Evolutionary conservation across 1,284 basidiomycete genomes (phyloP).

Genomic region (Sporisorium exsertum): DNA sequence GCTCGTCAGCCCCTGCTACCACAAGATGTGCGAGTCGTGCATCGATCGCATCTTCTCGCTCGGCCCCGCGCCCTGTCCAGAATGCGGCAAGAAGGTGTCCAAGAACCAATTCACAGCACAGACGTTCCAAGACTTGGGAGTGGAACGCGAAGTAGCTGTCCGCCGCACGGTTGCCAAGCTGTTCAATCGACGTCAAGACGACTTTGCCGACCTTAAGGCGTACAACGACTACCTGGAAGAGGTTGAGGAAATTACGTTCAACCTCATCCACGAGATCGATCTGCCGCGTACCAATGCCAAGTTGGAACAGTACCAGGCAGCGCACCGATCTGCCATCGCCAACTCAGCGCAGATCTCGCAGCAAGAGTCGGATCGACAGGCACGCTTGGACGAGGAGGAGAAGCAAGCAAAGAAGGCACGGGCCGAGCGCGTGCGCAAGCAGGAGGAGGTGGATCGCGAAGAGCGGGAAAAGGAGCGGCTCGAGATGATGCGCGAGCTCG

Average conservation of each 20-base stretch:
- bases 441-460: constrained; percentile 57
- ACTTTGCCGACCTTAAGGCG: constrained; percentile 83
- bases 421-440: constrained; percentile 48
- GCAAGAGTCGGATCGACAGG: constrained; percentile 57
- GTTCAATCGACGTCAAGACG: constrained; percentile 85
- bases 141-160: constrained; percentile 95
- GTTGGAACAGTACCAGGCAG: constrained; percentile 79
- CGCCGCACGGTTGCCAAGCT: constrained; percentile 87
- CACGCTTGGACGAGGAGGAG: constrained; percentile 53
- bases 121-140: constrained; percentile 94
- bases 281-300: constrained; percentile 85
- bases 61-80: constrained; percentile 95
- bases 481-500: constrained; percentile 61
- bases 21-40: constrained; percentile 86
- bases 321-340: constrained; percentile 55
- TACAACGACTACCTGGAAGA: constrained; percentile 98
- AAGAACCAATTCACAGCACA: constrained; percentile 95
- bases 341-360: constrained; percentile 50
- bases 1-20: constrained; percentile 93
- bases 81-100: constrained; percentile 87
- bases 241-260: constrained; percentile 96
- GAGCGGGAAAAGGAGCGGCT: constrained; percentile 55
- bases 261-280: constrained; percentile 91
- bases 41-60: constrained; percentile 96
- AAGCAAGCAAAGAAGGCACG: constrained; percentile 51